Conservation (phyloP, 164 flowering plant genomes). For the Vitis rotundifolia region DNA sequence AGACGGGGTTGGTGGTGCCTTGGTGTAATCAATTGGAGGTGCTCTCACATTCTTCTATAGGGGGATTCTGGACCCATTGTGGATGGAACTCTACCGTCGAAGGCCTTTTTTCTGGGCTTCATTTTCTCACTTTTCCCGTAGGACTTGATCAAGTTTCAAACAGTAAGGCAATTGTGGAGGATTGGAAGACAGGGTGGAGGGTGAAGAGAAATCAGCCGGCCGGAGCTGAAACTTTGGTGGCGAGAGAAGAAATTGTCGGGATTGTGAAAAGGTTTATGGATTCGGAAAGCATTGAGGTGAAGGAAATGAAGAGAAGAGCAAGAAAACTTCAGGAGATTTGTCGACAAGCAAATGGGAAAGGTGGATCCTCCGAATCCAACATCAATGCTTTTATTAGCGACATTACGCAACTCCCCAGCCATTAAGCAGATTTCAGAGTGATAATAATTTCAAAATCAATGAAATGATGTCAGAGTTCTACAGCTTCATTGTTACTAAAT, state of each 20-base stretch:
- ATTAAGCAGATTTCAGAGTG: too few species aligned
- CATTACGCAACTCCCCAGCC: not conserved
- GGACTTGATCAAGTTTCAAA: constrained; percentile 10
- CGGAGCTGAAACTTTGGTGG: constrained; percentile 1
- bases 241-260: constrained; percentile 13
- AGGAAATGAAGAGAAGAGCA: constrained; percentile 13
- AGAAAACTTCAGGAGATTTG: constrained; percentile 5
- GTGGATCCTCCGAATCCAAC: constrained; percentile 18
- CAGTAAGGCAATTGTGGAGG: not conserved
- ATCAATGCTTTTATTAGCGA: constrained; percentile 14
- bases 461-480: too few species aligned
- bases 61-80: constrained; percentile 12
- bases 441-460: too few species aligned
- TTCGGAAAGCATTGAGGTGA: constrained; percentile 4
- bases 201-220: not conserved
- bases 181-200: constrained; percentile 3
- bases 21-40: constrained; percentile 9
- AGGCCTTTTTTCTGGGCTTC: constrained; percentile 17
- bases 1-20: not conserved
- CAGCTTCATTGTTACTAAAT: too few species aligned
- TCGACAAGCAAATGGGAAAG: constrained; percentile 9
- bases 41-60: not conserved
- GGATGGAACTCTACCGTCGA: constrained; percentile 13
- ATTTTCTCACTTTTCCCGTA: constrained; percentile 14
- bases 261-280: constrained; percentile 23